These are phyloP conservation scores for Tilletia indica DNA, from an alignment of 1,284 basidiomycete genomes.

Conservation along the genomic window DNA sequence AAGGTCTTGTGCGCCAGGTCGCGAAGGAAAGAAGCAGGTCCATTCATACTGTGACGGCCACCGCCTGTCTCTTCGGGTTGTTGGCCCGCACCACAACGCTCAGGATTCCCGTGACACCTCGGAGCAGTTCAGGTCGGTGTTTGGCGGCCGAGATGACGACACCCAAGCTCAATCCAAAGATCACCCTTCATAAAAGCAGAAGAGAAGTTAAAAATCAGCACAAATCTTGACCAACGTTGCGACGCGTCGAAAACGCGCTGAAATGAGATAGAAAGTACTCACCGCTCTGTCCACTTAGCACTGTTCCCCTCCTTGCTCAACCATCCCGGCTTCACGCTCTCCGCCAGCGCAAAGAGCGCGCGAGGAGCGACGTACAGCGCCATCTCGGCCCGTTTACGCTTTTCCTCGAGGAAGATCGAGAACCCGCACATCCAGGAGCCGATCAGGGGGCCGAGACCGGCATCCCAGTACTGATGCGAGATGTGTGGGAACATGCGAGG, in stretches of 20 bases:
- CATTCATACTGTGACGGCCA: neutral
- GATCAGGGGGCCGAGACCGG: slow-evolving; percentile 31
- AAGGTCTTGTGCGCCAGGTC: too few relatives aligned
- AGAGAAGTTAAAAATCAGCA: neutral
- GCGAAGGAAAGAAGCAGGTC: too few relatives aligned
- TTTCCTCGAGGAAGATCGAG: slow-evolving; percentile 56
- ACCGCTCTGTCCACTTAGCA: slow-evolving; percentile 41
- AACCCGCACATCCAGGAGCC: slow-evolving; percentile 38
- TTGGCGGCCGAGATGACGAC: slow-evolving; percentile 37
- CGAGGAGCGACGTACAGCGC: slow-evolving; percentile 57
- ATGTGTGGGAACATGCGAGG: slow-evolving; percentile 36
- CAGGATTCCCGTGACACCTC: slow-evolving; percentile 41
- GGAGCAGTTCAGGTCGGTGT: slow-evolving; percentile 39
- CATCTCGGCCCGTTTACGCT: slow-evolving; percentile 56
- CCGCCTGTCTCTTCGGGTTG: neutral
- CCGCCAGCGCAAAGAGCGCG: slow-evolving; percentile 51
- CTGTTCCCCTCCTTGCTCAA: slow-evolving; percentile 31
- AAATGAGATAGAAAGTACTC: neutral
- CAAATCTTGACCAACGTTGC: too few relatives aligned
- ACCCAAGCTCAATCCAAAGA: slow-evolving; percentile 40
- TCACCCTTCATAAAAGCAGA: slow-evolving; percentile 13
- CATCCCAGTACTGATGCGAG: slow-evolving; percentile 33
- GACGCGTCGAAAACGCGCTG: neutral
- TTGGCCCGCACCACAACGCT: slow-evolving; percentile 36
- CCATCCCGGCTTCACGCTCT: slow-evolving; percentile 41